Evolutionary conservation across 345 rosid genomes (phyloP).

Genomic region (Pugionium cornutum): DNA sequence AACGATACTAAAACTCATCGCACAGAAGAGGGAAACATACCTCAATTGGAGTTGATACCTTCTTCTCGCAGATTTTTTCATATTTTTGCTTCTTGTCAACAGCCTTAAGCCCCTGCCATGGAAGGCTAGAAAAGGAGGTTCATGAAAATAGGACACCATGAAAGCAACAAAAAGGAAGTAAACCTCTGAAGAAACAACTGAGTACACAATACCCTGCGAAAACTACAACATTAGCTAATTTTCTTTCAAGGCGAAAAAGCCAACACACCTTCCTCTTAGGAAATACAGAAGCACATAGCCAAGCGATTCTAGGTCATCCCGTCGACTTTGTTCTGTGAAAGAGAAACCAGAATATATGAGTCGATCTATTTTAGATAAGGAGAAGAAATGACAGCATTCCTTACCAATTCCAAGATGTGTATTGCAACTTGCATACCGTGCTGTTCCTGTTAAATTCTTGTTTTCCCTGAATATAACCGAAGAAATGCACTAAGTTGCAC

Average conservation of each 20-base stretch:
- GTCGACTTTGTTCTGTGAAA: conserved; percentile 68
- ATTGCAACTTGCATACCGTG: conserved; percentile 95
- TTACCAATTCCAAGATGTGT: conserved; percentile 98
- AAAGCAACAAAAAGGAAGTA: neutral
- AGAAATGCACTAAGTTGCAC: neutral
- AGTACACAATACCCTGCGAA: no score
- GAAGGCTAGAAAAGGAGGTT: conserved; percentile 58
- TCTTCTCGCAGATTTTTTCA: conserved; percentile 86
- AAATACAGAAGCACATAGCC: conserved; percentile 78
- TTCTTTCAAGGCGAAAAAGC: no score
- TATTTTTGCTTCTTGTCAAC: conserved; percentile 87
- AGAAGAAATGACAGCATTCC: conserved; percentile 16
- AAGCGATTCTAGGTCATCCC: conserved; percentile 80
- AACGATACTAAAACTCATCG: neutral
- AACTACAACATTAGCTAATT: no score
- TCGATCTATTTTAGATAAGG: neutral
- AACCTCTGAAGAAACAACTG: neutral
- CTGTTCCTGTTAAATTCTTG: conserved; percentile 94
- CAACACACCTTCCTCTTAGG: conserved; percentile 83
- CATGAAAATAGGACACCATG: conserved; percentile 3
- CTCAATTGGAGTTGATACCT: conserved; percentile 89
- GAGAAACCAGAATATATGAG: conserved; percentile 16
- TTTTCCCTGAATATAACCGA: conserved; percentile 65
- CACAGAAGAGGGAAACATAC: conserved; percentile 37
- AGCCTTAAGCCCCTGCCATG: conserved; percentile 93